These are phyloP conservation scores for Geotrichum ghanense DNA, from an alignment of 805 yeast genomes.

Conservation along the genomic window DNA sequence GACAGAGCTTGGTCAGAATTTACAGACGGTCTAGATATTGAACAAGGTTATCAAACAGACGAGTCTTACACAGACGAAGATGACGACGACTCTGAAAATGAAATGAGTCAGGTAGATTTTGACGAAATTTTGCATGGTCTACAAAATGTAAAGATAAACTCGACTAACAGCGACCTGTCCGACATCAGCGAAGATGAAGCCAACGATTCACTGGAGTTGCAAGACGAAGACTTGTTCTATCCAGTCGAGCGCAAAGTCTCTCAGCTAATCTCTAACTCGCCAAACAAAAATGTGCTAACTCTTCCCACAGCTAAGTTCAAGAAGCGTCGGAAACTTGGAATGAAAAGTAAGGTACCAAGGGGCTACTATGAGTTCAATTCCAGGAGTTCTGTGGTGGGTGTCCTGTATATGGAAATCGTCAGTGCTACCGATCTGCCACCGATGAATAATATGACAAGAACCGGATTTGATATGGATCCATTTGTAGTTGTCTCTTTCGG, in stretches of 20 bases:
- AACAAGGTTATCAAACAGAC: not conserved
- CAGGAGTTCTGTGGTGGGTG: conserved; percentile 38
- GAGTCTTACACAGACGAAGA: conserved; percentile 2
- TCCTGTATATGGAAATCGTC: conserved; percentile 63
- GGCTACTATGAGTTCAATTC: conserved; percentile 16
- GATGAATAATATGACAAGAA: conserved; percentile 51
- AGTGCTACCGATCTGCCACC: conserved; percentile 75
- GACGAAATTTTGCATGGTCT: not conserved
- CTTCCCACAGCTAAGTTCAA: conserved; percentile 2
- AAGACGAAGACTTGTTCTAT: not conserved
- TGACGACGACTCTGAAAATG: conserved; percentile 2
- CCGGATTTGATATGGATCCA: conserved; percentile 93
- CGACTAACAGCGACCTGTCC: not conserved
- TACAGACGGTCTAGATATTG: not conserved
- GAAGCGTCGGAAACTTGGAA: conserved; percentile 2
- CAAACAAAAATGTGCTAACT: not conserved
- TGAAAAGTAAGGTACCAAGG: not conserved
- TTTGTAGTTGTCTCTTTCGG: conserved; percentile 89
- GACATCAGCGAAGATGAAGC: conserved; percentile 2
- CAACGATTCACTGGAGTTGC: not conserved
- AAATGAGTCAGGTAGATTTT: not conserved
- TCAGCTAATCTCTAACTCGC: not conserved
- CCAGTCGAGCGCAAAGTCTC: not conserved
- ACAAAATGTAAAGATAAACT: not conserved
- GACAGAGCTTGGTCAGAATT: conserved; percentile 1